Percentiles rank a stretch among this genome's conserved stretches.
These are phyloP conservation scores for Scheffersomyces amazonensis DNA, from an alignment of 805 yeast genomes.

Conservation along the genomic window DNA sequence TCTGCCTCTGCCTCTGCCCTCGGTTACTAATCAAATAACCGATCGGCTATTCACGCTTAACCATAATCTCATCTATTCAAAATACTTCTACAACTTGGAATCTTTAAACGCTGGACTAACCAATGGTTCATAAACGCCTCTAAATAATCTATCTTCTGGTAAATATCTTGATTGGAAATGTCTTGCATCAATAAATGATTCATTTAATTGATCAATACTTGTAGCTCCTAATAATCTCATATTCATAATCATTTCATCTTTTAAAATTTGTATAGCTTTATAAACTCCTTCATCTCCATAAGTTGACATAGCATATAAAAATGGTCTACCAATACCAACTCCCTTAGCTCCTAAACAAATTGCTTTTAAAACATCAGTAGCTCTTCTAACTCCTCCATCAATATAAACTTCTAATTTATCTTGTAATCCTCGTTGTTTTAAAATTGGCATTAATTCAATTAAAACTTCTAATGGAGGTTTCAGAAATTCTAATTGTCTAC, in stretches of 20 bases:
- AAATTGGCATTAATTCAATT: constrained; percentile 48
- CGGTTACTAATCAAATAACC: too few species aligned
- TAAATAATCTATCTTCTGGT: constrained; percentile 56
- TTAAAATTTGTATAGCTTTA: constrained; percentile 59
- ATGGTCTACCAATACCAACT: constrained; percentile 74
- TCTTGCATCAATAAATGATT: constrained; percentile 57
- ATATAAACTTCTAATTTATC: constrained; percentile 59
- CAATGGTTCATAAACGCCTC: constrained; percentile 55
- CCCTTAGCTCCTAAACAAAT: constrained; percentile 75
- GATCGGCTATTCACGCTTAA: too few species aligned
- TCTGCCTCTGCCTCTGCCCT: too few species aligned
- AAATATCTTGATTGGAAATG: constrained; percentile 41
- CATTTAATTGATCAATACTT: constrained; percentile 50
- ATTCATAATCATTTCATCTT: constrained; percentile 59
- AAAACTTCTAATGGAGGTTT: constrained; percentile 62
- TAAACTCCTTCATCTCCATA: constrained; percentile 75
- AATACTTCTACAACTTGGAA: constrained; percentile 14
- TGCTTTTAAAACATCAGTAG: constrained; percentile 75
- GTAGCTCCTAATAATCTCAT: constrained; percentile 67
- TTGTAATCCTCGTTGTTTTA: constrained; percentile 38
- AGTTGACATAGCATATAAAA: constrained; percentile 73
- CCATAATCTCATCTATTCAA: too few species aligned
- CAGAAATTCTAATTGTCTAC: constrained; percentile 64
- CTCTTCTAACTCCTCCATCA: constrained; percentile 79
- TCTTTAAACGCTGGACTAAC: constrained; percentile 49